phyloP scores from a whole-genome alignment of 176 grass and related monocot species.

The Metroxylon sagu region DNA sequence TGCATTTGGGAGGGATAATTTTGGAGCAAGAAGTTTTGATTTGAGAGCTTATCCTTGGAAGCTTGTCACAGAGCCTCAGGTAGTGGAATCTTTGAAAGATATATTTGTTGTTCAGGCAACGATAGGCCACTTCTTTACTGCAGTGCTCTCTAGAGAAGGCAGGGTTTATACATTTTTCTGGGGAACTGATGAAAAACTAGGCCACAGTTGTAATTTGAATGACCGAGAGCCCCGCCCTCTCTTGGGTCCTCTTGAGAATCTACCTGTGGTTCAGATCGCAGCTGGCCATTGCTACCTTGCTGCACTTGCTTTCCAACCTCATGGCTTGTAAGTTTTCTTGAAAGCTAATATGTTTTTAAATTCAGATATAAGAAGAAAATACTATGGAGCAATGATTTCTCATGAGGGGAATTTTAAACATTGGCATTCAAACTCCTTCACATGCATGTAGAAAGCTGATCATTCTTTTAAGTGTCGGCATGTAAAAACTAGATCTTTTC shows the following conservation, averaged over 20 bases:
- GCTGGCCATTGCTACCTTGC: constrained; percentile 83
- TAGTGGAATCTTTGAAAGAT: constrained; percentile 64
- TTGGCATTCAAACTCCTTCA: no score
- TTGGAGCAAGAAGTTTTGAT: constrained; percentile 54
- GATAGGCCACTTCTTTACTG: constrained; percentile 84
- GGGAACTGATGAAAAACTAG: constrained; percentile 61
- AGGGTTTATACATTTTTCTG: constrained; percentile 78
- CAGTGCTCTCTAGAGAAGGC: constrained; percentile 74
- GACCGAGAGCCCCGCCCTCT: constrained; percentile 65
- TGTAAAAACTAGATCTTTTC: no score
- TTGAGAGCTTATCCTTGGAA: constrained; percentile 40
- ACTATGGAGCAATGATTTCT: no score
- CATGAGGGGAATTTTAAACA: no score
- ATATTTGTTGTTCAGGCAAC: constrained; percentile 75
- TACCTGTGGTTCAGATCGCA: constrained; percentile 83
- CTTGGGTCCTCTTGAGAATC: constrained; percentile 57
- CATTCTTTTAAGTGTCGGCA: no score
- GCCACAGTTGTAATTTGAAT: constrained; percentile 58
- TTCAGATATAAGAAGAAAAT: no score
- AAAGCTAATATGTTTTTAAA: no score
- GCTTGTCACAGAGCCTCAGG: constrained; percentile 47
- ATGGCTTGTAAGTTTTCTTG: constrained; percentile 55
- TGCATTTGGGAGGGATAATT: constrained; percentile 73
- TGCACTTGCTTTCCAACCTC: constrained; percentile 61
- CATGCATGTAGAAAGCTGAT: no score